Percentiles rank a stretch among this genome's conserved stretches.
phyloP scores from a whole-genome alignment of 106 monocot species.

The Dendrobium huoshanense region DNA sequence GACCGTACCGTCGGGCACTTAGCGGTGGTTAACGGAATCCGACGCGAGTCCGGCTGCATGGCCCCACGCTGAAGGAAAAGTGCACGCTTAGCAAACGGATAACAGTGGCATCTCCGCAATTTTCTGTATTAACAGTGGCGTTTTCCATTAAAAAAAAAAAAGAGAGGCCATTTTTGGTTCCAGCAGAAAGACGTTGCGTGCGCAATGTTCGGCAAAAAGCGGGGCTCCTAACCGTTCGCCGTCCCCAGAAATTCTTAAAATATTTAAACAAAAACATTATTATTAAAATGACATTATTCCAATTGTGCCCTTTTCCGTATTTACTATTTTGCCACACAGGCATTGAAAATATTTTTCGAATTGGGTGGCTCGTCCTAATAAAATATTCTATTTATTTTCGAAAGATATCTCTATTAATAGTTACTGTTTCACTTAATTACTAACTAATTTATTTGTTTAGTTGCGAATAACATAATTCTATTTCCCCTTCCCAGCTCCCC shows the following conservation, averaged over 20 bases:
- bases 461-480: neutral
- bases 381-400: conserved; percentile 13
- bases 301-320: too few species aligned
- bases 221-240: neutral
- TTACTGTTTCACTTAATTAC: conserved; percentile 1
- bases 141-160: too few species aligned
- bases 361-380: conserved; percentile 9
- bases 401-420: neutral
- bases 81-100: too few species aligned
- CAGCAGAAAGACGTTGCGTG: too few species aligned
- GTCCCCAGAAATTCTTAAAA: neutral
- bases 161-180: too few species aligned
- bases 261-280: neutral
- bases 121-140: too few species aligned
- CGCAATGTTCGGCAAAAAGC: neutral
- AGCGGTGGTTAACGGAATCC: too few species aligned
- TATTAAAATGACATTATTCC: neutral
- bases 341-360: neutral
- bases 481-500: neutral
- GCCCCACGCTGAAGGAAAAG: too few species aligned
- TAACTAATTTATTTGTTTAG: neutral
- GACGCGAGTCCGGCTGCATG: too few species aligned
- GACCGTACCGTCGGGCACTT: too few species aligned
- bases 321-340: neutral
- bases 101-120: too few species aligned